These are phyloP conservation scores for Staphylotrichum longicolle DNA, from an alignment of 495 filamentous ascomycete genomes.

Conservation along the genomic window DNA sequence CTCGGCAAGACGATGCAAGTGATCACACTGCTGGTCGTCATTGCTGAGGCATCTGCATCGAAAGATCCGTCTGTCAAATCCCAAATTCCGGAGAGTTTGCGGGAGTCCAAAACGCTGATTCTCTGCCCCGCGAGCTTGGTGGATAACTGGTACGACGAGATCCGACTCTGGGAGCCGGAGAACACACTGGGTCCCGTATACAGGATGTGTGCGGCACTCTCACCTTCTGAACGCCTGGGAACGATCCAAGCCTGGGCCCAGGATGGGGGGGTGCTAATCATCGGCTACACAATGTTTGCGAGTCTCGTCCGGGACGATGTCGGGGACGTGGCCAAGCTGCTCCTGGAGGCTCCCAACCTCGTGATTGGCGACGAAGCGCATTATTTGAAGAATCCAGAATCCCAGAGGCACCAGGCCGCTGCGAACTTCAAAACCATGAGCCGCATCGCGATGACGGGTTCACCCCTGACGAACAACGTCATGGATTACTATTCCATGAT, in stretches of 20 bases:
- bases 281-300: constrained; percentile 68
- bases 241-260: constrained; percentile 58
- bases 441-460: constrained; percentile 85
- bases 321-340: constrained; percentile 35
- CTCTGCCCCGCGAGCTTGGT: constrained; percentile 73
- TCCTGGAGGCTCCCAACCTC: constrained; percentile 64
- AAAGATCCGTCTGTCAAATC: constrained; percentile 50
- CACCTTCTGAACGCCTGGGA: constrained; percentile 36
- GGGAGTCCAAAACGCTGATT: constrained; percentile 62
- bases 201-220: constrained; percentile 45
- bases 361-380: constrained; percentile 92
- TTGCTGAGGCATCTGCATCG: constrained; percentile 63
- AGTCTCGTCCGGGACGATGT: constrained; percentile 31
- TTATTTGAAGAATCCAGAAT: constrained; percentile 61
- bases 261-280: constrained; percentile 68
- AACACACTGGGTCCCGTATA: constrained; percentile 51
- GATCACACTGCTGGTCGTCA: constrained; percentile 74
- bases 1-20: constrained; percentile 92
- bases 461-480: constrained; percentile 79
- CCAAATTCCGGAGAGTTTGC: constrained; percentile 67
- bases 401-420: constrained; percentile 53
- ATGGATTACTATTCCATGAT: constrained; percentile 82
- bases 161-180: constrained; percentile 63
- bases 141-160: constrained; percentile 81
- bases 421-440: constrained; percentile 60